Evolutionary conservation across 805 yeast genomes (phyloP), one percentile per base, ranked within the genome.

Genomic region (Nakazawaea wyomingensis): DNA sequence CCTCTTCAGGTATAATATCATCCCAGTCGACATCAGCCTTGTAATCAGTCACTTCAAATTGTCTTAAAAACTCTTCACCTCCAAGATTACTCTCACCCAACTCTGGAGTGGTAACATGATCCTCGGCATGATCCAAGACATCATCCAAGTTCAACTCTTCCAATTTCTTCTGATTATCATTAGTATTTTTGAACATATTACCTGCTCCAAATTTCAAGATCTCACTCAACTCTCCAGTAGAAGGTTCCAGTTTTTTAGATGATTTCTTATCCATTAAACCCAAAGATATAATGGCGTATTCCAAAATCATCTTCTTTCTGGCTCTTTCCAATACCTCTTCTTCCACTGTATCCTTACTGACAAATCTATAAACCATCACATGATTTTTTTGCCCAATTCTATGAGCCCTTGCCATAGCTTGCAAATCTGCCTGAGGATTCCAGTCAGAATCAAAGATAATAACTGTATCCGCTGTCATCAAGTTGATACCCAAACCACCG

Each of bases 391-490:
- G 99, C n/a, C 99, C 99, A 60, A 93, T 93, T 71, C 99, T 82
- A 66, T 93, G 99, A 3, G 99, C 99, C 65, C 99, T 80, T 0
- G 99, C 99, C 99, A 93, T 93, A 1, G 99, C 99, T 65, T 93
- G 99, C 55, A 93, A 71, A 72, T 93, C 99, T 0, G 99, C 99
- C 62, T 93, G 99, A 0, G 99, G 99, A 59, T 93, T 93, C 99
- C 99, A 93, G 67, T 93, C 99, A 4, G 96, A 87, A 64, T 93
- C 99, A 65, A 93, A 93, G 32, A 93, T 91, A 53, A 93, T 87
- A 22, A 93, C 99, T 6, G 99, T 93, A 59, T 93, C 99, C 3
- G 99, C 99, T 5, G 99, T 93, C 99, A 93, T 93, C 60, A 93
- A 72, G 61, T 93, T 93, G 60, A 93, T 93, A 65, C 99, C 99